These are phyloP conservation scores for Phytophthora vignae DNA, from an alignment of 352 stramenopile species.

Conservation along the genomic window DNA sequence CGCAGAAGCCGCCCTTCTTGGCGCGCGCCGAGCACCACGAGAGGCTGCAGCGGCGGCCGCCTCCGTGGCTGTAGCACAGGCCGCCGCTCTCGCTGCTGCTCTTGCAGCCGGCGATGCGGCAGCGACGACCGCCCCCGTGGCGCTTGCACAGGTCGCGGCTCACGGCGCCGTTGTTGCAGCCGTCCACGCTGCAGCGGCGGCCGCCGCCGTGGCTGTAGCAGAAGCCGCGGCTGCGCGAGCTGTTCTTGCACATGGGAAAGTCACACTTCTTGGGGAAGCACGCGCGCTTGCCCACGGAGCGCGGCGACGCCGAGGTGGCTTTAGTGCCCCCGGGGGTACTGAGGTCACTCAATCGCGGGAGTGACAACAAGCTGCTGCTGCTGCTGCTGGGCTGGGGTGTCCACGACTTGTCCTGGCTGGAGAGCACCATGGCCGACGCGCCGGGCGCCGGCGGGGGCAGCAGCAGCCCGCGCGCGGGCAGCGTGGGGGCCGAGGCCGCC, in stretches of 20 bases:
- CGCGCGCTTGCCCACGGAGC: constrained; percentile 54
- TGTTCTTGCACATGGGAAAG: constrained; percentile 89
- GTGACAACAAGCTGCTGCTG: constrained; percentile 41
- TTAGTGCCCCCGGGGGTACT: neutral
- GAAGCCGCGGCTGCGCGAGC: constrained; percentile 76
- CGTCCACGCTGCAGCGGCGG: constrained; percentile 67
- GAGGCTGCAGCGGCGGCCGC: constrained; percentile 70
- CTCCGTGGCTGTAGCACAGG: constrained; percentile 81
- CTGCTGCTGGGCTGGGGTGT: neutral
- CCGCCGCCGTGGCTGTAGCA: constrained; percentile 83
- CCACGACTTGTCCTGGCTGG: constrained; percentile 38
- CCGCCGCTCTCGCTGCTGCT: constrained; percentile 78
- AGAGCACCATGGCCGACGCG: constrained; percentile 34
- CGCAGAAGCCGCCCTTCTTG: constrained; percentile 81
- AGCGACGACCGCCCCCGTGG: constrained; percentile 75
- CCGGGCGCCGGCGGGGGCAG: constrained; percentile 8
- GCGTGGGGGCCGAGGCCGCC: constrained; percentile 5
- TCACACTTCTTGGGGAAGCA: constrained; percentile 86
- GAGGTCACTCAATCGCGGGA: constrained; percentile 29
- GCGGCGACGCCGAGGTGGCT: constrained; percentile 6
- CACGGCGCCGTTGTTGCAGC: constrained; percentile 78
- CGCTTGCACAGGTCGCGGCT: constrained; percentile 85
- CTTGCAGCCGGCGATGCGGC: constrained; percentile 72
- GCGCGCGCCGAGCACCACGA: constrained; percentile 74
- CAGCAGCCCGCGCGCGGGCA: constrained; percentile 16